Evolutionary conservation across 140 eudicot species (phyloP).

Genomic region (Flaveria floridana): DNA sequence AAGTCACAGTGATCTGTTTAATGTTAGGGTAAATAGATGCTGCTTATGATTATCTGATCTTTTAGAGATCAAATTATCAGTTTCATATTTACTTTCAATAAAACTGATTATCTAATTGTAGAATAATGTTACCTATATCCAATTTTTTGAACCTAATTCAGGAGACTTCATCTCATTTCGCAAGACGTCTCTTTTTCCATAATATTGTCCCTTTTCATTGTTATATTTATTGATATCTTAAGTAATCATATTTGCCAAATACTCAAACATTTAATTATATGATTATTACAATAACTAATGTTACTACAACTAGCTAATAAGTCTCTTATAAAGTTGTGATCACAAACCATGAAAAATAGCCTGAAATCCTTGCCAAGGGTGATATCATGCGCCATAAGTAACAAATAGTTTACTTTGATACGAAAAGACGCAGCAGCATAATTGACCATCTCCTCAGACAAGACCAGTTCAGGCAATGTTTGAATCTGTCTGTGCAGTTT

Average conservation of each 20-base stretch:
- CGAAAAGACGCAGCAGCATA: slow-evolving; percentile 99
- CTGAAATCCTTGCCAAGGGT: slow-evolving; percentile 95
- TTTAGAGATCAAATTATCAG: background rate
- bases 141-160: background rate
- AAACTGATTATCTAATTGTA: background rate
- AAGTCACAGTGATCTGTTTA: background rate
- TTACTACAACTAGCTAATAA: background rate
- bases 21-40: background rate
- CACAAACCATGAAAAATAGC: slow-evolving; percentile 82
- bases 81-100: slow-evolving; percentile 3
- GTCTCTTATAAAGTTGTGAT: slow-evolving; percentile 10
- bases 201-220: background rate
- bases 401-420: slow-evolving; percentile 70
- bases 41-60: background rate
- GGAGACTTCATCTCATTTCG: background rate
- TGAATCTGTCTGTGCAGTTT: slow-evolving; percentile 54
- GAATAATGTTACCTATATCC: background rate
- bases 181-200: background rate
- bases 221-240: background rate
- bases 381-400: slow-evolving; percentile 96
- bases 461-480: slow-evolving; percentile 71
- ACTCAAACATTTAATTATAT: background rate
- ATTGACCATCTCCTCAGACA: slow-evolving; percentile 95
- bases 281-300: background rate
- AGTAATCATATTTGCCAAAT: background rate